Evolutionary conservation across 2,329 filamentous ascomycete species (phyloP).

Genomic region (Rutstroemia sp.): DNA sequence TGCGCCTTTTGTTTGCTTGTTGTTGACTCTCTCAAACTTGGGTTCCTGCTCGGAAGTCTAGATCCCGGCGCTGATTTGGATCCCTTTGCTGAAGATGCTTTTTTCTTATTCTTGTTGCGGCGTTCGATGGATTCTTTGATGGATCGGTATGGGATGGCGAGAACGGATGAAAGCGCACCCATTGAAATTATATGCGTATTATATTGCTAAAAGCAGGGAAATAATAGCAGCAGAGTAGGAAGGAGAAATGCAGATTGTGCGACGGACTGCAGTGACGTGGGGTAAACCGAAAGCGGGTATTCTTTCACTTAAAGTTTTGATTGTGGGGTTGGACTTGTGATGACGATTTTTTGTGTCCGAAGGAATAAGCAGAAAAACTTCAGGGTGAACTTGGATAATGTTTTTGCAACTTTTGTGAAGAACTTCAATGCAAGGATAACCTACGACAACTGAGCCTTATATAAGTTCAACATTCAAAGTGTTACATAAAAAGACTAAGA

Average conservation of each 20-base stretch:
- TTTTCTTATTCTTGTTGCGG: background rate
- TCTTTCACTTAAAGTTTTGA: background rate
- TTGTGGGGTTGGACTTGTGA: background rate
- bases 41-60: background rate
- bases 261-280: conserved; percentile 4
- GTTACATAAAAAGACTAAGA: too few species aligned
- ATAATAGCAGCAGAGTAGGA: background rate
- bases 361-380: too few species aligned
- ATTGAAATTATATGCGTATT: conserved; percentile 9
- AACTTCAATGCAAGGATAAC: background rate
- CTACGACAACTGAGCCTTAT: background rate
- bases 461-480: background rate
- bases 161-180: conserved; percentile 17
- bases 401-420: too few species aligned
- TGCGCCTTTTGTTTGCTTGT: background rate
- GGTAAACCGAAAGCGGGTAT: background rate
- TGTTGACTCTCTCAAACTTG: background rate
- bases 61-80: background rate
- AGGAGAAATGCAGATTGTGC: background rate
- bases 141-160: conserved; percentile 9
- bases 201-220: background rate
- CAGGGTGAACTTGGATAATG: too few species aligned
- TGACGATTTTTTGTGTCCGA: too few species aligned
- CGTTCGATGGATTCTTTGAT: conserved; percentile 11
- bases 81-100: background rate